Conservation (phyloP, 805 yeast genomes). For the Phaffomyces antillensis region DNA sequence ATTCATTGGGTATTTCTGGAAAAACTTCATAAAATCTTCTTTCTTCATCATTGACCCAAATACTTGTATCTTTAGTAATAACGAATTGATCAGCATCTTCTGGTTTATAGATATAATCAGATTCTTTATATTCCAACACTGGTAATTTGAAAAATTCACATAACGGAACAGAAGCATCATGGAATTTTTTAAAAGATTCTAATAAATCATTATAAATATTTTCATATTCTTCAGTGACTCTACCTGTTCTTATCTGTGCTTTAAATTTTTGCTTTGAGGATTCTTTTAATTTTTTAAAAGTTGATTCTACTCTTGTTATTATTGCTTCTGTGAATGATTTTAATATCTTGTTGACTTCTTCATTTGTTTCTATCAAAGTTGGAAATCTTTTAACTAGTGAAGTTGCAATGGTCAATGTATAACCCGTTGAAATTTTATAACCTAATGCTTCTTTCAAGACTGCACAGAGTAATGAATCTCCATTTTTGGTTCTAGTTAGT, state of each 20-base stretch:
- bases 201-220: slow-evolving; percentile 26
- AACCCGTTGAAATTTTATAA: slow-evolving; percentile 31
- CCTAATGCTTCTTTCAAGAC: slow-evolving; percentile 39
- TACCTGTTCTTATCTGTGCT: slow-evolving; percentile 63
- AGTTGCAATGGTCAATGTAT: slow-evolving; percentile 33
- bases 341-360: slow-evolving; percentile 27
- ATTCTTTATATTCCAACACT: slow-evolving; percentile 28
- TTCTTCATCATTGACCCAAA: slow-evolving; percentile 67
- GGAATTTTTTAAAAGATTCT: slow-evolving; percentile 39
- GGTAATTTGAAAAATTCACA: slow-evolving; percentile 34
- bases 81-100: slow-evolving; percentile 20
- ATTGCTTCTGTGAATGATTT: slow-evolving; percentile 37
- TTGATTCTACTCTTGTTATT: slow-evolving; percentile 27
- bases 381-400: slow-evolving; percentile 45
- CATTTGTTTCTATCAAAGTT: slow-evolving; percentile 24
- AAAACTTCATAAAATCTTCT: slow-evolving; percentile 54
- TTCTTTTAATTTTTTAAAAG: slow-evolving; percentile 30
- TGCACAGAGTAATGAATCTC: slow-evolving; percentile 34
- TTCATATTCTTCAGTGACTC: slow-evolving; percentile 33
- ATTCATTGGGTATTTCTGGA: slow-evolving; percentile 33
- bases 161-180: slow-evolving; percentile 34
- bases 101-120: slow-evolving; percentile 20
- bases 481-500: slow-evolving; percentile 25
- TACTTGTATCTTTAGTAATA: slow-evolving; percentile 23
- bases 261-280: slow-evolving; percentile 37